phyloP scores from a whole-genome alignment of 192 early-diverging fungal species.

The Coemansia sp. region DNA sequence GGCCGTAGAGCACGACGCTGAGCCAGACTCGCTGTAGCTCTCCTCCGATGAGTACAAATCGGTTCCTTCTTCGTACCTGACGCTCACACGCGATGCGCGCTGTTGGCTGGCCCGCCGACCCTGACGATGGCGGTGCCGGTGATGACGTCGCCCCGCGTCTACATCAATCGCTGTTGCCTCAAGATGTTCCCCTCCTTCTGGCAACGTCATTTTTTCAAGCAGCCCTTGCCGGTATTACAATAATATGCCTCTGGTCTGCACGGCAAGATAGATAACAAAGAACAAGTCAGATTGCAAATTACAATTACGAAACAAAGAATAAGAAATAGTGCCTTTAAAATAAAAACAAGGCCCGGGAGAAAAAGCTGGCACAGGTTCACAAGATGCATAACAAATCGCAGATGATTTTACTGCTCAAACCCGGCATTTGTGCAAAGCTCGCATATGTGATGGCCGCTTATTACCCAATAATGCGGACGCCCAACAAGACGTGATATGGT shows the following conservation, averaged over 20 bases:
- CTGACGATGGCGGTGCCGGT: slow-evolving; percentile 15
- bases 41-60: slow-evolving; percentile 13
- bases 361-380: no score
- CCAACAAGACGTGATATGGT: slow-evolving; percentile 76
- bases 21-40: slow-evolving; percentile 43
- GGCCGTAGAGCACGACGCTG: slow-evolving; percentile 46
- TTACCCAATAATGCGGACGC: slow-evolving; percentile 60
- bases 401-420: no score
- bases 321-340: neutral
- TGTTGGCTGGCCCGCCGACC: neutral
- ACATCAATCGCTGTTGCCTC: neutral
- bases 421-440: no score
- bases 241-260: neutral
- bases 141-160: neutral
- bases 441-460: no score
- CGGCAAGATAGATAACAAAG: neutral
- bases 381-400: no score
- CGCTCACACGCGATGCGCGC: neutral
- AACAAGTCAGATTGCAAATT: neutral
- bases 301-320: neutral
- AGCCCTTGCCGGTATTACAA: neutral
- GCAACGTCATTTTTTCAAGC: neutral
- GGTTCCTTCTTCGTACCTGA: neutral
- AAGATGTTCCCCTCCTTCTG: neutral
- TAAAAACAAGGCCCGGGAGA: neutral